Conservation (phyloP, 2,329 filamentous ascomycete species). For the Colletotrichum navitas region DNA sequence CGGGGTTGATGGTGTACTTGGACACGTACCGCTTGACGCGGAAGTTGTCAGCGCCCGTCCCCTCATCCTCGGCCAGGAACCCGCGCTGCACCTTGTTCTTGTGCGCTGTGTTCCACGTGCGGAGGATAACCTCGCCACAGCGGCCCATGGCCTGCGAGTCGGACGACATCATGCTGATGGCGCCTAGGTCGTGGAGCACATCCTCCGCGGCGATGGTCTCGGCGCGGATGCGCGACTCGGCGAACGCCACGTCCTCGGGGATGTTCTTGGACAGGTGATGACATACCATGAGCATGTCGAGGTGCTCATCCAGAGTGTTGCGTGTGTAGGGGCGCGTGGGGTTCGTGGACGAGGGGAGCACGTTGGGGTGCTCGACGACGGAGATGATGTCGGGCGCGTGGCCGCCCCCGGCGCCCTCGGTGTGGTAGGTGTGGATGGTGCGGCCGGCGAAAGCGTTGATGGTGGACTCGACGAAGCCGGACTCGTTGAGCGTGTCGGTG, state of each 20-base stretch:
- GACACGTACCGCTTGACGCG: slow-evolving; percentile 92
- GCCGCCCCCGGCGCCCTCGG: slow-evolving; percentile 92
- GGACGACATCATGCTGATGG: slow-evolving; percentile 97
- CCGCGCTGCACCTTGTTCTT: slow-evolving; percentile 95
- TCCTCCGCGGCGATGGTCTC: slow-evolving; percentile 98
- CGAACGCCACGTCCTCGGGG: slow-evolving; percentile 95
- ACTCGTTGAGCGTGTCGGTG: slow-evolving; percentile 96
- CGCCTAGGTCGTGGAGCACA: slow-evolving; percentile 92
- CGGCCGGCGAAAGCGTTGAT: slow-evolving; percentile 86
- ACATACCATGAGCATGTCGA: slow-evolving; percentile 99
- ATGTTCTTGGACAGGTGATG: slow-evolving; percentile 94
- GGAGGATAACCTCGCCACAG: slow-evolving; percentile 90
- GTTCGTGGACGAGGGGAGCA: slow-evolving; percentile 91
- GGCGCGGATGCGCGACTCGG: slow-evolving; percentile 91
- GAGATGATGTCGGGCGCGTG: slow-evolving; percentile 97
- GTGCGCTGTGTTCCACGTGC: slow-evolving; percentile 97
- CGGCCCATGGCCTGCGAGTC: slow-evolving; percentile 98
- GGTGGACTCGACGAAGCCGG: slow-evolving; percentile 95
- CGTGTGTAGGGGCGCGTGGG: slow-evolving; percentile 90
- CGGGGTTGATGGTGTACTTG: slow-evolving; percentile 97
- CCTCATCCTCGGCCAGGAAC: slow-evolving; percentile 79
- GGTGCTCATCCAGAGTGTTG: slow-evolving; percentile 95
- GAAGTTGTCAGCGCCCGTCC: slow-evolving; percentile 87
- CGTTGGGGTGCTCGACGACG: slow-evolving; percentile 89
- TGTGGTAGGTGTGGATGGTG: slow-evolving; percentile 97